phyloP scores from a whole-genome alignment of 768 basidiomycete species.

The Lentinula lateritia region DNA sequence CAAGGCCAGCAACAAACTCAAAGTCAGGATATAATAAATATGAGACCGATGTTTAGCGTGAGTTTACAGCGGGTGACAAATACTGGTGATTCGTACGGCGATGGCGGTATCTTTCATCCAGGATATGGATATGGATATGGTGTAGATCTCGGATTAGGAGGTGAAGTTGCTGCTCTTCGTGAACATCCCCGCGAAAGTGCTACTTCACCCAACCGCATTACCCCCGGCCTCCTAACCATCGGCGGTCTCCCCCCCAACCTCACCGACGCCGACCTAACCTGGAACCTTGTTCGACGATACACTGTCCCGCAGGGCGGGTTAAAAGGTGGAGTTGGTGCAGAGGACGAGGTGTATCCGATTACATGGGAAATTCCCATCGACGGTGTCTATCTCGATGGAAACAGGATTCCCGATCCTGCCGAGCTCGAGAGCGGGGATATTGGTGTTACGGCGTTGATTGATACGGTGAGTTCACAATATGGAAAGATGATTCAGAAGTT shows the following conservation, averaged over 20 bases:
- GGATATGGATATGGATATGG: too few relatives aligned
- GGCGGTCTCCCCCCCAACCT: conserved; percentile 58
- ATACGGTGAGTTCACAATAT: conserved; percentile 46
- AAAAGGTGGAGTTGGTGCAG: conserved; percentile 46
- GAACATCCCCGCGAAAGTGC: too few relatives aligned
- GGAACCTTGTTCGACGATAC: conserved; percentile 62
- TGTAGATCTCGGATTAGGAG: too few relatives aligned
- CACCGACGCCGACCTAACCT: conserved; percentile 45
- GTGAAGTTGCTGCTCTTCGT: too few relatives aligned
- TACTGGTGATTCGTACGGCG: too few relatives aligned
- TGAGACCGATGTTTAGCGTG: conserved; percentile 44
- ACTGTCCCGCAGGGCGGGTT: conserved; percentile 46
- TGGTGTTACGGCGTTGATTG: conserved; percentile 58
- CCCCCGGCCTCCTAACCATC: conserved; percentile 58
- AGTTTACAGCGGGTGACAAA: conserved; percentile 61
- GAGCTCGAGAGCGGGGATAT: conserved; percentile 46
- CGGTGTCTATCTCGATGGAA: conserved; percentile 66
- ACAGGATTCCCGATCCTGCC: conserved; percentile 33
- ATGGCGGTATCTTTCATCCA: too few relatives aligned
- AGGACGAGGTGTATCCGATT: conserved; percentile 57
- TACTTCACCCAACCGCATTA: not conserved
- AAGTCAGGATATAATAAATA: too few relatives aligned
- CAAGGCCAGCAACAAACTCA: not conserved
- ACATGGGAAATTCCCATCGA: conserved; percentile 73
- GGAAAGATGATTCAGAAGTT: too few relatives aligned